A percentile compares a stretch with the other conserved stretches of the same genome.
Conservation (phyloP, 2,329 filamentous ascomycete species). For the Fusarium beomiforme region DNA sequence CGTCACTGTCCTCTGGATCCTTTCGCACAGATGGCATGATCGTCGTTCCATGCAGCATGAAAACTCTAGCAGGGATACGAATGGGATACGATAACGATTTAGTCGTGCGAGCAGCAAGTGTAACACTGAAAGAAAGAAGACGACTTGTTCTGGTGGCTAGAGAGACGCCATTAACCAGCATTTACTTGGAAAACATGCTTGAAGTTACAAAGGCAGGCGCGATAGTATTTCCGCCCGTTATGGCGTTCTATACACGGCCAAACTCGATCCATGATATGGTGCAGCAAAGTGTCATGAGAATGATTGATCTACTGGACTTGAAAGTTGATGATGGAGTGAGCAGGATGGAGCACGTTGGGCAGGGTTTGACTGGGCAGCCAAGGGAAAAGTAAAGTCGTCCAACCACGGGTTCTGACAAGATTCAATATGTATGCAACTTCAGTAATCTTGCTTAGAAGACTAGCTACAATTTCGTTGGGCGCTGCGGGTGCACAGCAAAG, state of each 20-base stretch:
- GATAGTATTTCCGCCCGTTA: background rate
- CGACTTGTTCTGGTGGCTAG: background rate
- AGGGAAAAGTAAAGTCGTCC: fast-evolving
- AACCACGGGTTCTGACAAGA: background rate
- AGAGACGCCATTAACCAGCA: background rate
- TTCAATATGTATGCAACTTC: background rate
- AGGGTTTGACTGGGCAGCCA: background rate
- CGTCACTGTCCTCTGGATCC: background rate
- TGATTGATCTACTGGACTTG: background rate
- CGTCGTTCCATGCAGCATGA: background rate
- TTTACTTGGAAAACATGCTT: background rate
- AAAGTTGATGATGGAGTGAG: background rate
- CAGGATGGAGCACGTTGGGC: background rate
- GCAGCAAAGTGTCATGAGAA: background rate
- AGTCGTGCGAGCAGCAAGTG: background rate
- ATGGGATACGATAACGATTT: background rate
- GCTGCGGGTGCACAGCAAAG: background rate
- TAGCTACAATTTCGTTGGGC: background rate
- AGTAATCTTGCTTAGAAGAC: too few species aligned
- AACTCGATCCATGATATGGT: background rate
- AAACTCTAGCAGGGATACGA: background rate
- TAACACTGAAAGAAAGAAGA: background rate
- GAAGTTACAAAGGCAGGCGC: background rate
- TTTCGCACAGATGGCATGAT: background rate
- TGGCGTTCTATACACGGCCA: background rate